Conservation (phyloP, 177 flowering plant genomes). For the Telopea speciosissima region DNA sequence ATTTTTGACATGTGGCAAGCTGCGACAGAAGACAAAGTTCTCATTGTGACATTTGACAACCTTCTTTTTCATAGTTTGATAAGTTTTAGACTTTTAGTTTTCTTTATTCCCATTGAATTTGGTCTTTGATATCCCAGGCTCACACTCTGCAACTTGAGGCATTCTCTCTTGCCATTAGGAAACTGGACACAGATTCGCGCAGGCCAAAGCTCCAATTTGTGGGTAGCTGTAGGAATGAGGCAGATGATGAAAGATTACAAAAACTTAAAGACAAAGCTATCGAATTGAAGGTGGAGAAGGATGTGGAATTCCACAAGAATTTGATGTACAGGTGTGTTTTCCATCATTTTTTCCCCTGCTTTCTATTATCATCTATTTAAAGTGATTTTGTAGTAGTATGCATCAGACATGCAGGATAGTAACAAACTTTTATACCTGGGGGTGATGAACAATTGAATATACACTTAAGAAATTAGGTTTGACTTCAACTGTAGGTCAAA, state of each 20-base stretch:
- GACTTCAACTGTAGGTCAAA: too few species aligned
- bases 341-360: background rate
- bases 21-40: too few species aligned
- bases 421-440: too few species aligned
- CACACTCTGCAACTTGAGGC: conserved; percentile 91
- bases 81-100: conserved; percentile 19
- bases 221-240: conserved; percentile 86
- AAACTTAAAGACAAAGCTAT: conserved; percentile 58
- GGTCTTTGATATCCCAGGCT: conserved; percentile 42
- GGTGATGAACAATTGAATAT: too few species aligned
- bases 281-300: conserved; percentile 47
- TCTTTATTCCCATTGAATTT: conserved; percentile 3
- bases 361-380: background rate
- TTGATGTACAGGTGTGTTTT: conserved; percentile 60
- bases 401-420: too few species aligned
- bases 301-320: conserved; percentile 84
- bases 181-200: conserved; percentile 37
- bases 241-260: conserved; percentile 74
- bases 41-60: too few species aligned
- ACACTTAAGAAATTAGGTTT: too few species aligned
- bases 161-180: conserved; percentile 56
- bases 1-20: too few species aligned
- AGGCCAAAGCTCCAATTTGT: conserved; percentile 92
- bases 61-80: conserved; percentile 16
- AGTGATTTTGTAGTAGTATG: background rate